Evolutionary conservation across 441 rosid genomes (phyloP), one percentile per base, ranked within the genome.

Genomic region (Rhodomyrtus psidioides): DNA sequence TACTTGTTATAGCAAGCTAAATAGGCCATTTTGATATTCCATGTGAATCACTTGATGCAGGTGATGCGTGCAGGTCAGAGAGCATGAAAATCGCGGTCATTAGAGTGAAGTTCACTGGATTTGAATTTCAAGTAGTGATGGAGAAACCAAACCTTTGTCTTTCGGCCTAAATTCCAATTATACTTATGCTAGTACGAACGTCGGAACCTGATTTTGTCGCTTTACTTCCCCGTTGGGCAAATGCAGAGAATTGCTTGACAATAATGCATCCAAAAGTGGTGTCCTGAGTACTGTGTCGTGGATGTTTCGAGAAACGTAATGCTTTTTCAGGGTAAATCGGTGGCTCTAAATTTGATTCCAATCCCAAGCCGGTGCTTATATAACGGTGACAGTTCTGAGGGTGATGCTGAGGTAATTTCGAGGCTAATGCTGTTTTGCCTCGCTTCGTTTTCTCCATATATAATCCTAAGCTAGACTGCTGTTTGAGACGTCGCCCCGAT

Each of bases 231-330:
- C 1, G 1, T 27, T 0, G 17, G 9, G 39, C 39, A 60, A 60
- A 27, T 27, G 39, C 10, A 14, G 9, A 15, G 34, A 59, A 27
- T 59, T 14, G 6, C 39, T 60, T 27, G 70, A 60, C 7, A 15
- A 7, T 0, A 5, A 59, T 59, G 21, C 70, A 59, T 59, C 9
- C 9, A 27, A 59, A 59, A 59, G 70, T 59, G 21, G 34, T 14
- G 7, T n/a, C 16, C 0, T 0, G n/a, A 56, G 59, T 9, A 19
- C 0, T 2, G 59, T 56, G 13, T 56, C 10, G 12, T 1, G 2
- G 59, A 24, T 24, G 27, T 9, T 56, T 56, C 5, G n/a, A 56
- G 8, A 56, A 56, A 3, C 5, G 10, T 14, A 27, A 0, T 3
- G 2, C 21, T 15, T 59, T 27, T 27, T 28, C 21, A 3, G 9